phyloP scores from a whole-genome alignment of 306 rosid genomes.

The Oxytropis ochrocephala region DNA sequence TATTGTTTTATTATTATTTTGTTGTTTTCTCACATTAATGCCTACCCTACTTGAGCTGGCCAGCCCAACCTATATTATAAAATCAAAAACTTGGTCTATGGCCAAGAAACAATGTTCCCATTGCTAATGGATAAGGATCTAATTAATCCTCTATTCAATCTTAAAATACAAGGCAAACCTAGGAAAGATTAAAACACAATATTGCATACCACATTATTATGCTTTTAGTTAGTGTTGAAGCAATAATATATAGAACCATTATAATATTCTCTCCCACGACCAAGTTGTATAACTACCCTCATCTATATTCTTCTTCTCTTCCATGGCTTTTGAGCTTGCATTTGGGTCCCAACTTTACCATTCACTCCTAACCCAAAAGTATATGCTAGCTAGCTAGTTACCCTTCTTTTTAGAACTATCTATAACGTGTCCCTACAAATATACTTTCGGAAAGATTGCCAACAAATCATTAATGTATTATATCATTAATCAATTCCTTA shows the following conservation, averaged over 20 bases:
- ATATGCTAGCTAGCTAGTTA: neutral
- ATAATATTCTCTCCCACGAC: slow-evolving; percentile 12
- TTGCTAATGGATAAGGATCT: slow-evolving; percentile 15
- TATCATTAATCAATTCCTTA: neutral
- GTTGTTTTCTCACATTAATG: neutral
- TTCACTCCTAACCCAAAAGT: slow-evolving; percentile 13
- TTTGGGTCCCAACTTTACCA: slow-evolving; percentile 28
- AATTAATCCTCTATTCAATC: slow-evolving; percentile 18
- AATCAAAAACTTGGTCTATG: slow-evolving; percentile 2
- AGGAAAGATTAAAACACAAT: neutral
- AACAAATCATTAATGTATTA: too few relatives aligned
- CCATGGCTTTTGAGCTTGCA: slow-evolving; percentile 1
- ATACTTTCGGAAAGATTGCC: neutral
- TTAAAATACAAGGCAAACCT: slow-evolving; percentile 31
- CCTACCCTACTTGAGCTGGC: slow-evolving; percentile 12
- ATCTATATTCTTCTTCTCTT: slow-evolving; percentile 10
- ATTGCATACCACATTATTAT: slow-evolving; percentile 1
- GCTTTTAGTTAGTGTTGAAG: slow-evolving; percentile 24
- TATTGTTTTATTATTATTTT: neutral
- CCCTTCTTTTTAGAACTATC: neutral
- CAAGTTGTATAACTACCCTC: slow-evolving; percentile 19
- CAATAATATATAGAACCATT: neutral
- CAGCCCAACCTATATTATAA: slow-evolving; percentile 2
- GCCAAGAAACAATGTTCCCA: neutral
- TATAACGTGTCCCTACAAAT: neutral